phyloP scores from a whole-genome alignment of 257 asterid genomes.

The Solanum sitiens region DNA sequence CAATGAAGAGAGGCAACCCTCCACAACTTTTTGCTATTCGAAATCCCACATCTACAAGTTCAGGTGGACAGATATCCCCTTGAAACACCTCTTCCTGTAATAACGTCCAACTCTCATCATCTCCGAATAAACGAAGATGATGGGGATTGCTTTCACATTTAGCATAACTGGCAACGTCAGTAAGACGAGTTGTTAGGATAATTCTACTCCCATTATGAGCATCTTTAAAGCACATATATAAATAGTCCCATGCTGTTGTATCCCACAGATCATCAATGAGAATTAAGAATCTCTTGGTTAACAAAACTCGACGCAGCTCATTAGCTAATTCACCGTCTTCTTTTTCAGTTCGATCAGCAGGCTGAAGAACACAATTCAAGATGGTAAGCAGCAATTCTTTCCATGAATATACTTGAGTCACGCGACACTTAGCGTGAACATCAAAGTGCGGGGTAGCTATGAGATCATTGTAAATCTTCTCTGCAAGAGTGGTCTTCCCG shows the following conservation, averaged over 20 bases:
- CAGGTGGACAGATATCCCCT: background rate
- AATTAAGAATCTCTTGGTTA: background rate
- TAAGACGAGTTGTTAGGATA: background rate
- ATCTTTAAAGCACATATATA: background rate
- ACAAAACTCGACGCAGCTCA: background rate
- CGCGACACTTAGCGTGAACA: background rate
- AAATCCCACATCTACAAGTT: background rate
- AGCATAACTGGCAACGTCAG: background rate
- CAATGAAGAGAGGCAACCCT: background rate
- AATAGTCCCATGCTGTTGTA: background rate
- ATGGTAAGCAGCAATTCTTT: background rate
- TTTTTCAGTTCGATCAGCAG: background rate
- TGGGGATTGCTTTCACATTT: background rate
- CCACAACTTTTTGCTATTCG: background rate
- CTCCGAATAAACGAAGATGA: background rate
- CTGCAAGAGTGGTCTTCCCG: background rate
- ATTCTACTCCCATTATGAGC: background rate
- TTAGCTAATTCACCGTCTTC: background rate
- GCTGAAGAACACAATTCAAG: background rate
- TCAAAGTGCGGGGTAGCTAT: background rate
- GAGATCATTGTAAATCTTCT: background rate
- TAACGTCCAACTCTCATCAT: background rate
- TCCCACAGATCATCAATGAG: background rate
- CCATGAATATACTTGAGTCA: background rate
- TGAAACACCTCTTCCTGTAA: background rate